Percentiles rank a stretch among this genome's conserved stretches.
phyloP scores from a whole-genome alignment of 805 yeast genomes.

The Candida sonorensis region DNA sequence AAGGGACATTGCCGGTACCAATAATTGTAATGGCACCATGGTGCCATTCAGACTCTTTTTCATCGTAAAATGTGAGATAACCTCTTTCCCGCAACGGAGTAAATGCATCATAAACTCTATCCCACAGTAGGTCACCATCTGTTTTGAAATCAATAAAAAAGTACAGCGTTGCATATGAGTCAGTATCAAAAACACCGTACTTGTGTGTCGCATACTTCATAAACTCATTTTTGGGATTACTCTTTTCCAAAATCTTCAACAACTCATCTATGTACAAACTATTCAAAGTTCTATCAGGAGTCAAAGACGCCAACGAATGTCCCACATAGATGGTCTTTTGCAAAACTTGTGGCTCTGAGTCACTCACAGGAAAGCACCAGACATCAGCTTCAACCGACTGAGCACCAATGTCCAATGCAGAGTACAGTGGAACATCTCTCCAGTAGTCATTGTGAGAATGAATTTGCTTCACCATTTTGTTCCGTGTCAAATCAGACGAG shows the following conservation, averaged over 20 bases:
- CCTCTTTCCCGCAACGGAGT: constrained; percentile 37
- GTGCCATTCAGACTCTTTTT: constrained; percentile 23
- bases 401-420: constrained; percentile 39
- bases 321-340: constrained; percentile 43
- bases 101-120: constrained; percentile 35
- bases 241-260: constrained; percentile 34
- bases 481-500: constrained; percentile 27
- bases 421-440: constrained; percentile 38
- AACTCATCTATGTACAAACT: constrained; percentile 47
- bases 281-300: constrained; percentile 37
- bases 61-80: constrained; percentile 44
- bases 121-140: constrained; percentile 43
- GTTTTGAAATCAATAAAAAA: constrained; percentile 59
- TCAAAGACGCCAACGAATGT: constrained; percentile 43
- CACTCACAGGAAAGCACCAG: constrained; percentile 35
- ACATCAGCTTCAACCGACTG: constrained; percentile 46
- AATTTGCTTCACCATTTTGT: constrained; percentile 33
- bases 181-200: constrained; percentile 26
- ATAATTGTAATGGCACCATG: constrained; percentile 54
- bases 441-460: constrained; percentile 55
- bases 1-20: constrained; percentile 58
- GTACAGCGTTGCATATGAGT: constrained; percentile 43
- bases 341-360: constrained; percentile 13
- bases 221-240: constrained; percentile 31
- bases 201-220: constrained; percentile 4